Evolutionary conservation across 1,139 yeast genomes (phyloP).

Genomic region (Hyphopichia wangnamkhiaoensis): DNA sequence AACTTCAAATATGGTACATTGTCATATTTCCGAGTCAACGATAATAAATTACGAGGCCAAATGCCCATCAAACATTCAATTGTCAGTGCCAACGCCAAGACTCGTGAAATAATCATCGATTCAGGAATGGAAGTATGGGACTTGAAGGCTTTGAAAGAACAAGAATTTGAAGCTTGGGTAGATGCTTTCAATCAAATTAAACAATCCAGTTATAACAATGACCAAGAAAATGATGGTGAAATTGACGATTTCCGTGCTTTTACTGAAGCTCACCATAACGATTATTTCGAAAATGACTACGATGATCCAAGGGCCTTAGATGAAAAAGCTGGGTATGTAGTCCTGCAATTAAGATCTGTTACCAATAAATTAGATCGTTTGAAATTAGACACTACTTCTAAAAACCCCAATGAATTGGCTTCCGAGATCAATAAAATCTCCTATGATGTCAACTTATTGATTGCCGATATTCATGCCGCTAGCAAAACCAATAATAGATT

Average conservation of each 20-base stretch:
- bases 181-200: slow-evolving; percentile 65
- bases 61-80: slow-evolving; percentile 85
- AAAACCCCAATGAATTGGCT: slow-evolving; percentile 12
- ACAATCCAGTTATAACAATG: slow-evolving; percentile 17
- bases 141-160: slow-evolving; percentile 63
- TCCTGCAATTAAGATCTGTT: slow-evolving; percentile 17
- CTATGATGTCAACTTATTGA: slow-evolving; percentile 18
- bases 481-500: slow-evolving; percentile 7
- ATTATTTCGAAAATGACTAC: slow-evolving; percentile 7
- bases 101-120: slow-evolving; percentile 75
- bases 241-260: slow-evolving; percentile 2
- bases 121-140: slow-evolving; percentile 97
- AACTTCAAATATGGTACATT: slow-evolving; percentile 82
- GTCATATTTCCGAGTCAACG: slow-evolving; percentile 72
- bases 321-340: slow-evolving; percentile 1
- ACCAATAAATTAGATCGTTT: slow-evolving; percentile 25
- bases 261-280: background rate
- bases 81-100: slow-evolving; percentile 72
- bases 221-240: slow-evolving; percentile 11
- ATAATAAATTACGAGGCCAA: slow-evolving; percentile 80
- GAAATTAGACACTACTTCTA: slow-evolving; percentile 13
- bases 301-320: background rate
- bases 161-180: slow-evolving; percentile 81
- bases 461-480: slow-evolving; percentile 15
- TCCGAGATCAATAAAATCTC: slow-evolving; percentile 15